phyloP scores from a whole-genome alignment of 2,329 filamentous ascomycete species.

The Trichoderma sp. region DNA sequence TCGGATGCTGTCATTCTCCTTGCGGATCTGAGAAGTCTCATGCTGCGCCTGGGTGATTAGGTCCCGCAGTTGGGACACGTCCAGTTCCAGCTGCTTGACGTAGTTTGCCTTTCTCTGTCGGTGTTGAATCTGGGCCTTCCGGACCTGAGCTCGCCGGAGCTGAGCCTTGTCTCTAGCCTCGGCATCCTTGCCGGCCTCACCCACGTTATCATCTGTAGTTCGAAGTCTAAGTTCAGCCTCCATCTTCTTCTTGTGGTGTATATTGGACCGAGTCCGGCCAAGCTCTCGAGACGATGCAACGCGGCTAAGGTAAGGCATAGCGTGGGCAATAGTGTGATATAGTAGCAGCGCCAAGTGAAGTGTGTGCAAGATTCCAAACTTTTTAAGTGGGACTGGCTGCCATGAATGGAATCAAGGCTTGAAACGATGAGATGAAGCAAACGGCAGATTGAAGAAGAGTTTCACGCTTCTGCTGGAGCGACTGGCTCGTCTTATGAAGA shows the following conservation, averaged over 20 bases:
- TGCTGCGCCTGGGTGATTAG: constrained; percentile 43
- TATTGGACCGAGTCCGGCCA: not conserved
- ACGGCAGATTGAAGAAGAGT: not conserved
- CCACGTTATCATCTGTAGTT: not conserved
- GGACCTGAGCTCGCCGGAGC: constrained; percentile 49
- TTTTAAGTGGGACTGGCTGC: constrained; percentile 11
- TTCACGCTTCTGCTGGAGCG: not conserved
- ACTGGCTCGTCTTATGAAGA: constrained; percentile 2
- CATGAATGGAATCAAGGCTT: constrained; percentile 3
- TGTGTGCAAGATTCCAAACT: constrained; percentile 12
- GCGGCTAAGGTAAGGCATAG: constrained; percentile 11
- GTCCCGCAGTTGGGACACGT: constrained; percentile 46
- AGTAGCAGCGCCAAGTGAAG: not conserved
- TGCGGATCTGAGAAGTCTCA: constrained; percentile 37
- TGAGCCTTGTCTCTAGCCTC: constrained; percentile 41
- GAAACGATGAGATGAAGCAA: not conserved
- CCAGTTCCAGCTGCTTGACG: constrained; percentile 51
- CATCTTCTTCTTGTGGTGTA: constrained; percentile 3
- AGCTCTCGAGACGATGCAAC: constrained; percentile 6
- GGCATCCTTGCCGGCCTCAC: constrained; percentile 12
- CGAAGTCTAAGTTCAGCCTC: constrained; percentile 10
- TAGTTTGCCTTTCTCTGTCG: constrained; percentile 56
- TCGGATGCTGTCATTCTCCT: constrained; percentile 45
- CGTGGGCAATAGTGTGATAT: not conserved
- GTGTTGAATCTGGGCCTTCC: constrained; percentile 53